Evolutionary conservation across 23 red algal species (phyloP).

Genomic region (Chondrus crispus): DNA sequence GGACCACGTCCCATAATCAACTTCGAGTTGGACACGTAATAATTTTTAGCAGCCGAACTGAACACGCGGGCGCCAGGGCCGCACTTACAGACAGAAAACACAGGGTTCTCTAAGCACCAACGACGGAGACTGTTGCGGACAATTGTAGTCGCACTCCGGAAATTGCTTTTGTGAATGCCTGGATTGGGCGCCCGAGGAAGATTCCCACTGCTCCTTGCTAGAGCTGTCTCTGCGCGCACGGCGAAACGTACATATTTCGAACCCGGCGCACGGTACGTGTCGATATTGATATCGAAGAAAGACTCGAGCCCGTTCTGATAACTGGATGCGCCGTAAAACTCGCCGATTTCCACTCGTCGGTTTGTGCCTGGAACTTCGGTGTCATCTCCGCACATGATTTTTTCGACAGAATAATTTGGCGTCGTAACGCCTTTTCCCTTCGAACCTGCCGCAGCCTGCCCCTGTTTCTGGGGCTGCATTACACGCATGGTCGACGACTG

Average conservation of each 20-base stretch:
- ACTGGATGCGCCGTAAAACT: background rate
- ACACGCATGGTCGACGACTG: no score
- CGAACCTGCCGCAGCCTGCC: no score
- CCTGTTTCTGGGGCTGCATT: no score
- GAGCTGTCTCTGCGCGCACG: no score
- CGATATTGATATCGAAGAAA: background rate
- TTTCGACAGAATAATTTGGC: no score
- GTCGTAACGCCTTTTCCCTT: no score
- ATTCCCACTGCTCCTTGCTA: no score
- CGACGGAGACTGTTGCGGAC: background rate
- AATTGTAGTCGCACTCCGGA: background rate
- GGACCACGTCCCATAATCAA: background rate
- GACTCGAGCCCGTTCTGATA: background rate
- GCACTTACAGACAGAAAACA: background rate
- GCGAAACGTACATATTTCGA: no score
- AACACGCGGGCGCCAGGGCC: background rate
- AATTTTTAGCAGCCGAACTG: background rate
- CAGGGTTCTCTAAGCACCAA: background rate
- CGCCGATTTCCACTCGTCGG: no score
- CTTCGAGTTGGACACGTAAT: no score
- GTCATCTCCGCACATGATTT: background rate
- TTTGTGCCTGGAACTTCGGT: no score
- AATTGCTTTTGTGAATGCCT: background rate
- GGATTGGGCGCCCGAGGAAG: no score
- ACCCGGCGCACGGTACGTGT: background rate